Percentiles rank a stretch among this genome's conserved stretches.
Evolutionary conservation across 139 green algal genomes (phyloP).

Genomic region (Chlamydomonas applanata): DNA sequence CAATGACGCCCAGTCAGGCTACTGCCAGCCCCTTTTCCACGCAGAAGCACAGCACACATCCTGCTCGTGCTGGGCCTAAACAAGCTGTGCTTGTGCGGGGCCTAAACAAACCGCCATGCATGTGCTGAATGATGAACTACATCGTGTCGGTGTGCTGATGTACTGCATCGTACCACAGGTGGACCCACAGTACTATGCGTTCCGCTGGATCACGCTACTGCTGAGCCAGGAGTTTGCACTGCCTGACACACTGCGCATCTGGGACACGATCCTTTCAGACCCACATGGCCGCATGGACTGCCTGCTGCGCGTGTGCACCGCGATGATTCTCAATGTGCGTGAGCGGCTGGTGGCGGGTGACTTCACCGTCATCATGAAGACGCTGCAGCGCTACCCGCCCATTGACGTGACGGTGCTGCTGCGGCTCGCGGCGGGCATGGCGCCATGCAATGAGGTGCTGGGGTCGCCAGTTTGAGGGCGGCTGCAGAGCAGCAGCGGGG

Average conservation of each 20-base stretch:
- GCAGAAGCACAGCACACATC: no score
- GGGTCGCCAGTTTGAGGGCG: slow-evolving; percentile 3
- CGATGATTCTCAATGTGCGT: slow-evolving; percentile 74
- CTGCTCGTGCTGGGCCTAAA: no score
- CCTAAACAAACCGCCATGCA: no score
- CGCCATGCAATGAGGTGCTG: slow-evolving; percentile 15
- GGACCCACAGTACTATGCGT: slow-evolving; percentile 91
- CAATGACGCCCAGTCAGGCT: no score
- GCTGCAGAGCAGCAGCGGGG: no score
- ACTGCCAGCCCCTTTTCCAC: no score
- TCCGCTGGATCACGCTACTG: slow-evolving; percentile 93
- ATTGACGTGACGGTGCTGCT: slow-evolving; percentile 37
- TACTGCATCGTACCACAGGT: slow-evolving; percentile 38
- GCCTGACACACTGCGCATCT: slow-evolving; percentile 80
- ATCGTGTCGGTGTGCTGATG: no score
- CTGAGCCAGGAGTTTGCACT: slow-evolving; percentile 87
- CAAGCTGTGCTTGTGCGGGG: no score
- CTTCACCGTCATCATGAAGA: slow-evolving; percentile 89
- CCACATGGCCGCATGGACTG: slow-evolving; percentile 58
- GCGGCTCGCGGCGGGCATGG: slow-evolving; percentile 12
- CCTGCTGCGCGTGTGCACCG: slow-evolving; percentile 80
- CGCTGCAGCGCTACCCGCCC: slow-evolving; percentile 83
- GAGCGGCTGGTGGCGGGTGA: slow-evolving; percentile 57
- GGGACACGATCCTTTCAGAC: slow-evolving; percentile 82
- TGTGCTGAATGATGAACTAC: no score